Percentiles rank a stretch among this genome's conserved stretches.
phyloP scores from a whole-genome alignment of 2,329 filamentous ascomycete genomes.

The Diaporthe velutina region DNA sequence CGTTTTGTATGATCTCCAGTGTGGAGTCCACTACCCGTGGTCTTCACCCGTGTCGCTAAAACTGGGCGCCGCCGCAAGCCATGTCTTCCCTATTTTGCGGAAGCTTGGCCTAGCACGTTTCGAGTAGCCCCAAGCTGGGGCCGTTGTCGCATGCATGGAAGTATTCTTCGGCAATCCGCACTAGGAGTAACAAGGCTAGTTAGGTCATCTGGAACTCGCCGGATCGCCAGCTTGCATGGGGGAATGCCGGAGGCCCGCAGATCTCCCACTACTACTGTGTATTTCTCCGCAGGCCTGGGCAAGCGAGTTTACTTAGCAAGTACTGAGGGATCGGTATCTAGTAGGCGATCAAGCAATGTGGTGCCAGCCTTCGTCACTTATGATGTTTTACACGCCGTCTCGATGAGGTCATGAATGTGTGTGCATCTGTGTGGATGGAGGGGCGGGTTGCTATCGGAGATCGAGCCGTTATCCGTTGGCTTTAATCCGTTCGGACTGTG shows the following conservation, averaged over 20 bases:
- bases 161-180: neutral
- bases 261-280: neutral
- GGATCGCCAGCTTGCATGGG: slow-evolving; percentile 29
- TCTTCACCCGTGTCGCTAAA: neutral
- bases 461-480: slow-evolving; percentile 8
- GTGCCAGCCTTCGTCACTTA: neutral
- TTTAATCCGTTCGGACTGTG: neutral
- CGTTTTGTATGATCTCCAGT: slow-evolving; percentile 17
- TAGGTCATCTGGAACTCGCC: neutral
- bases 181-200: neutral
- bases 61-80: neutral
- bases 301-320: neutral
- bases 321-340: neutral
- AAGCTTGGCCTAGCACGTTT: slow-evolving; percentile 4
- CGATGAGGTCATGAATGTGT: neutral
- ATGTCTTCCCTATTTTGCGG: neutral
- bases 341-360: neutral
- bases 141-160: neutral
- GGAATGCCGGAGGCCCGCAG: slow-evolving; percentile 7
- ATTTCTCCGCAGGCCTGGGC: neutral
- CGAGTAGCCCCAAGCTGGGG: neutral
- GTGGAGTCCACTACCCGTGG: neutral
- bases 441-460: slow-evolving; percentile 10
- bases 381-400: neutral
- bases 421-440: neutral